phyloP scores from a whole-genome alignment of 495 filamentous ascomycete genomes.

The Aspergillus sparsus region DNA sequence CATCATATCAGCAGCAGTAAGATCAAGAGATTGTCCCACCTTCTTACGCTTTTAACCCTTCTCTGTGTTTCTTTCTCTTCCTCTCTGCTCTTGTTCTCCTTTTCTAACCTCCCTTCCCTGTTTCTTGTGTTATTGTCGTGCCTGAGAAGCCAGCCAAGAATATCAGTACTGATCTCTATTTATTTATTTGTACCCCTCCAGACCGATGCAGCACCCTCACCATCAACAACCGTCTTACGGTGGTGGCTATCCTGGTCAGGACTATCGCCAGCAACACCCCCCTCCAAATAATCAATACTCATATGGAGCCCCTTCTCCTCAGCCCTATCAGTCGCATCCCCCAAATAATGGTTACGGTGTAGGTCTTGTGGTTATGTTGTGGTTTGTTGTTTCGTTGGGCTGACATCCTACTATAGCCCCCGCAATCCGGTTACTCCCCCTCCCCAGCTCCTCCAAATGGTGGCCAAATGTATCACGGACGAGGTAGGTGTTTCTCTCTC shows the following conservation, averaged over 20 bases:
- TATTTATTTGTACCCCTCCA: neutral
- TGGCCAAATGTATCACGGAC: slow-evolving; percentile 38
- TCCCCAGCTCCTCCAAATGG: slow-evolving; percentile 36
- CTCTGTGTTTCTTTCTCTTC: neutral
- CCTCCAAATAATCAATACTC: slow-evolving; percentile 45
- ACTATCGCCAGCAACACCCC: slow-evolving; percentile 44
- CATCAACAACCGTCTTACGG: slow-evolving; percentile 42
- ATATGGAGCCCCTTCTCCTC: slow-evolving; percentile 46
- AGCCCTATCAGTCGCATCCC: slow-evolving; percentile 42
- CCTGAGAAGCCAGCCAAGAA: neutral
- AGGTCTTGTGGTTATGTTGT: slow-evolving; percentile 22
- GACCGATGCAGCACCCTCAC: slow-evolving; percentile 27
- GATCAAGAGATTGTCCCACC: slow-evolving; percentile 15
- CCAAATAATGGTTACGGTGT: slow-evolving; percentile 49
- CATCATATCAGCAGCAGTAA: slow-evolving; percentile 31
- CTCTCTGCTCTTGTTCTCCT: slow-evolving; percentile 1
- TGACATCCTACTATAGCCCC: slow-evolving; percentile 26
- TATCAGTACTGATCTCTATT: slow-evolving; percentile 8
- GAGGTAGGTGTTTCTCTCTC: slow-evolving; percentile 19
- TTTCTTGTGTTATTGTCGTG: neutral
- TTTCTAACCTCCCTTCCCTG: neutral
- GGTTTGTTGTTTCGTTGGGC: slow-evolving; percentile 1
- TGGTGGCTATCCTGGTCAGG: slow-evolving; percentile 51
- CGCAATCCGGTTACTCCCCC: slow-evolving; percentile 39
- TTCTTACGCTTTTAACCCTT: slow-evolving; percentile 8